phyloP scores from a whole-genome alignment of 148 eudicot genomes.

The Fagopyrum homotropicum region DNA sequence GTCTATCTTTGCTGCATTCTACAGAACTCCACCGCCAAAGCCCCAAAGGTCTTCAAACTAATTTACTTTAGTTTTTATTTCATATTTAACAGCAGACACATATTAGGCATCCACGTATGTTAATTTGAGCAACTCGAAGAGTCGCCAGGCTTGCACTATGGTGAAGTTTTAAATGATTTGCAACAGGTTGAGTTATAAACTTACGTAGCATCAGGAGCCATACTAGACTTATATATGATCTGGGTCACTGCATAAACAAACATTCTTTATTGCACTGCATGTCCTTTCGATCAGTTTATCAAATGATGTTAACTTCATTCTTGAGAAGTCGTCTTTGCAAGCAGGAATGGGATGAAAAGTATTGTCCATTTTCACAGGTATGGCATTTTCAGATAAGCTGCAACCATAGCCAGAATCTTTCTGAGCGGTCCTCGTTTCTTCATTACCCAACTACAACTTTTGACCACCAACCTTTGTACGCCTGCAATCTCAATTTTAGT shows the following conservation, averaged over 20 bases:
- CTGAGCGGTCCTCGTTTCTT: too few species aligned
- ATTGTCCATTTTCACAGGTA: slow-evolving; percentile 29
- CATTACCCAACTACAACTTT: too few species aligned
- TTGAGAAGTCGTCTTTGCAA: slow-evolving; percentile 81
- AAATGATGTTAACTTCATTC: slow-evolving; percentile 76
- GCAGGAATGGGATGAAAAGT: slow-evolving; percentile 70
- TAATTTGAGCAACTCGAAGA: not conserved
- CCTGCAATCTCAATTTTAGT: too few species aligned
- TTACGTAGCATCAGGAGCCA: slow-evolving; percentile 99
- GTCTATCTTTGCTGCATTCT: too few species aligned
- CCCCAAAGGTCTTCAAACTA: too few species aligned
- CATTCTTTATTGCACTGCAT: slow-evolving; percentile 68
- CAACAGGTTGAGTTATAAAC: slow-evolving; percentile 16
- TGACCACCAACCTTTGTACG: too few species aligned
- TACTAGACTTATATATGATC: slow-evolving; percentile 49
- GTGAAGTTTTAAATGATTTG: too few species aligned
- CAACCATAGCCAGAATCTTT: slow-evolving; percentile 4
- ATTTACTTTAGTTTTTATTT: too few species aligned
- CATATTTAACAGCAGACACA: not conserved
- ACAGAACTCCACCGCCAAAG: too few species aligned
- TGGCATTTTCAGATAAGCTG: slow-evolving; percentile 41
- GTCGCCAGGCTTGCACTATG: too few species aligned
- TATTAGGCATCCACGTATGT: not conserved
- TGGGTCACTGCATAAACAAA: slow-evolving; percentile 67
- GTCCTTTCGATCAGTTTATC: slow-evolving; percentile 79